These are phyloP conservation scores for Talaromyces sp. DNA, from an alignment of 2,329 filamentous ascomycete species.

Conservation along the genomic window DNA sequence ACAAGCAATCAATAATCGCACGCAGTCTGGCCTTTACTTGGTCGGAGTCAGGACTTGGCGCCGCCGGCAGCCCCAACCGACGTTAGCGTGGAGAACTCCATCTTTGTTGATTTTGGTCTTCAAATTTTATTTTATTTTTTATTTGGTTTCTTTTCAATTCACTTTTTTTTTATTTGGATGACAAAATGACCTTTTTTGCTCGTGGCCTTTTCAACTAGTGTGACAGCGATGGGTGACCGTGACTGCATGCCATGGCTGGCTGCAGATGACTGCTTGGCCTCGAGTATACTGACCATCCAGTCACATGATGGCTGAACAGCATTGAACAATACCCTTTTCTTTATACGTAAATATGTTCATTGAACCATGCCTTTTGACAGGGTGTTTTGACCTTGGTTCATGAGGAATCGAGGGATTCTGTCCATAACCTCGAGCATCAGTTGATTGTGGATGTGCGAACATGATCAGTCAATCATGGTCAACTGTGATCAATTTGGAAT, in stretches of 20 bases:
- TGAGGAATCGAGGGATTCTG: background rate
- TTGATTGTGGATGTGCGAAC: background rate
- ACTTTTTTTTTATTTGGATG: background rate
- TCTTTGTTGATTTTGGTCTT: background rate
- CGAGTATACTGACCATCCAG: background rate
- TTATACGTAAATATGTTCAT: background rate
- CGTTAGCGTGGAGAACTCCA: background rate
- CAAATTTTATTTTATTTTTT: background rate
- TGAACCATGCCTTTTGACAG: background rate
- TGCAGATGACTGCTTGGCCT: background rate
- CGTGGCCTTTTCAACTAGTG: background rate
- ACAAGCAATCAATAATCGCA: too few relatives aligned
- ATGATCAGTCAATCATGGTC: too few relatives aligned
- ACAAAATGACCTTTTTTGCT: background rate
- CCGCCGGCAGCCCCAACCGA: background rate
- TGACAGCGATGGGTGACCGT: background rate
- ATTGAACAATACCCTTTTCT: background rate
- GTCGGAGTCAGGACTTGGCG: slow-evolving; percentile 3
- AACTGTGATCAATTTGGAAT: background rate
- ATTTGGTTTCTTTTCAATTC: too few relatives aligned
- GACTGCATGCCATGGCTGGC: background rate
- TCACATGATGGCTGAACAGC: background rate
- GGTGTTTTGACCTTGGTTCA: background rate
- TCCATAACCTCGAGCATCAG: background rate
- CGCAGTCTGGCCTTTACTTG: background rate